Base-by-base conservation (phyloP, 2,329 filamentous ascomycete genomes). In the Stylonectria norvegica region DNA sequence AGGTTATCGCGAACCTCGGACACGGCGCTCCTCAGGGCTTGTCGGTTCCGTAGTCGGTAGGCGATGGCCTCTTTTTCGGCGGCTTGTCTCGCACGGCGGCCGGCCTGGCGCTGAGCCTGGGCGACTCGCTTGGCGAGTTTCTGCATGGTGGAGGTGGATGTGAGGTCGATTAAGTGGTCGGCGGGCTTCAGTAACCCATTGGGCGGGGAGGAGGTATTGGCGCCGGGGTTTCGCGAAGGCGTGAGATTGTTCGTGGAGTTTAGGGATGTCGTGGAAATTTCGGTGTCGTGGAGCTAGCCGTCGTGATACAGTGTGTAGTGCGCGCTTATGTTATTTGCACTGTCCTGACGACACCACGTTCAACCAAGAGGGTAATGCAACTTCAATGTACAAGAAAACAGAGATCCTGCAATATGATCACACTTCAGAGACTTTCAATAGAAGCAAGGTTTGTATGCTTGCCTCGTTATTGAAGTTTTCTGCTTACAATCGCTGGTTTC, bases 91-190 rank as follows among this genome's bases (percentile, higher is more conserved):
- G 58, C 60, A 38, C 72, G 71, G 39, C 74, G 75, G 43, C 66
- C 62, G 40, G 73, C 78, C 67, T 84, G 80, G 62, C 78, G 79
- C 66, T 85, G 74, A 51, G 83, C 83, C 62, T 83, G 72, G 40
- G 75, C 70, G 39, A 83, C 80, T 53, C 83, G 79, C 56, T 78
- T 78, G 48, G 83, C 70, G 48, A 88, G 72, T 66, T 83, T 86
- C 68, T 88, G 80, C 85, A 88, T 89, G 48, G 49, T 65, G 57
- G 47, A 40, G 27, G 27, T n/a, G n/a, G n/a, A n/a, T n/a, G n/a
- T n/a, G 35, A 18, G 10, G 36, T 19, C 38, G 20, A 38, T 51
- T 31, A 41, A 45, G 20, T 34, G 27, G 5, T 23, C 47, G 43
- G 47, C 36, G 43, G 38, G 40, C 40, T 57, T 47, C 53, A 57